Conservation (phyloP, 2,329 filamentous ascomycete species). For the Pseudocercospora fuligena region DNA sequence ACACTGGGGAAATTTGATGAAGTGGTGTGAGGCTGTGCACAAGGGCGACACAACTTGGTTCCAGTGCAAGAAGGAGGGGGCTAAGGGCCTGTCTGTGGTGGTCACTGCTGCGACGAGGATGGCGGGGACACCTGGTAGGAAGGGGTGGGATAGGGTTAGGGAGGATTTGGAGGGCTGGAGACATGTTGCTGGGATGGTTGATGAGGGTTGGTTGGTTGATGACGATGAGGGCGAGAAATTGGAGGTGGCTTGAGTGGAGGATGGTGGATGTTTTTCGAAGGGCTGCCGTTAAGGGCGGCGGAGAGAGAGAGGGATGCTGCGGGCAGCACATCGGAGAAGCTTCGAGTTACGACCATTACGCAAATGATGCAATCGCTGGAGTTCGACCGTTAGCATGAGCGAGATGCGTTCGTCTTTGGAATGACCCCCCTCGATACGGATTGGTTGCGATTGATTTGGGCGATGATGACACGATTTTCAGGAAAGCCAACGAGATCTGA, state of each 20-base stretch:
- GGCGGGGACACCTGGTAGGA: neutral
- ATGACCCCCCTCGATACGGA: neutral
- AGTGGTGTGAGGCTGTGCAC: constrained; percentile 7
- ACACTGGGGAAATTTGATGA: constrained; percentile 1
- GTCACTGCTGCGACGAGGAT: neutral
- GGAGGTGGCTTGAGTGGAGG: neutral
- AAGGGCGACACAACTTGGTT: neutral
- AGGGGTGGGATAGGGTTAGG: neutral
- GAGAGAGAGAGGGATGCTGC: neutral
- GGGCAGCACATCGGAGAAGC: neutral
- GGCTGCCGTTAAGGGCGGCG: neutral
- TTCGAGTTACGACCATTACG: neutral
- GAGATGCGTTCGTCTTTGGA: neutral
- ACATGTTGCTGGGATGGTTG: neutral
- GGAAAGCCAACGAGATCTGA: neutral
- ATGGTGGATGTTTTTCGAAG: neutral
- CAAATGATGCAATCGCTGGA: neutral
- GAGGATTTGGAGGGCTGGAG: constrained; percentile 8
- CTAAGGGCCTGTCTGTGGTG: neutral
- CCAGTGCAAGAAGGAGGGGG: neutral
- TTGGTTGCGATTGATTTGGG: neutral
- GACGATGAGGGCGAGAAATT: neutral
- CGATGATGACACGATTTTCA: neutral
- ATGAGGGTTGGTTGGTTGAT: neutral
- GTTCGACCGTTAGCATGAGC: neutral